phyloP scores from a whole-genome alignment of 2,329 filamentous ascomycete genomes.

The Epichloe hybrida region DNA sequence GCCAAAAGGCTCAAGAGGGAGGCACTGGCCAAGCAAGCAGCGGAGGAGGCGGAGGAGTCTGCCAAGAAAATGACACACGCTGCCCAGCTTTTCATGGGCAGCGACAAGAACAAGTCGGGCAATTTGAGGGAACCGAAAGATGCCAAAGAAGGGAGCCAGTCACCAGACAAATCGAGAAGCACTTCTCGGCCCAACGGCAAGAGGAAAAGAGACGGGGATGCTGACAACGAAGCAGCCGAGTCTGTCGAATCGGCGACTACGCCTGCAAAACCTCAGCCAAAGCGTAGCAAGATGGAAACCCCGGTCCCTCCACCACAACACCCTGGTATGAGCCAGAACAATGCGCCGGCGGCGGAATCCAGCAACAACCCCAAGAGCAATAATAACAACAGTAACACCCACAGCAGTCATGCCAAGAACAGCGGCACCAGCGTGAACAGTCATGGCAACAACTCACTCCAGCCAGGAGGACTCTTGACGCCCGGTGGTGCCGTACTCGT shows the following conservation, averaged over 20 bases:
- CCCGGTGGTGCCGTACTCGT: slow-evolving; percentile 5
- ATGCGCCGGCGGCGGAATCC: slow-evolving; percentile 15
- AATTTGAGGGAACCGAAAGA: slow-evolving; percentile 16
- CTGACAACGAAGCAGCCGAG: slow-evolving; percentile 18
- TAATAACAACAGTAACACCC: background rate
- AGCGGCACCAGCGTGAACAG: background rate
- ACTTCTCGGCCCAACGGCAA: slow-evolving; percentile 24
- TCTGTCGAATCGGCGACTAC: slow-evolving; percentile 12
- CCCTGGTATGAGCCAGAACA: slow-evolving; percentile 16
- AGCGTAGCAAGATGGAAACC: slow-evolving; percentile 44
- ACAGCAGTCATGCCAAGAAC: slow-evolving; percentile 10
- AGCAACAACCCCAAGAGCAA: slow-evolving; percentile 10
- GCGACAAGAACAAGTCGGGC: slow-evolving; percentile 5
- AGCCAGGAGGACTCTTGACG: slow-evolving; percentile 2
- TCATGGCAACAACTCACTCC: background rate
- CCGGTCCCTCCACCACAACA: slow-evolving; percentile 36
- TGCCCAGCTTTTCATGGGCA: slow-evolving; percentile 29
- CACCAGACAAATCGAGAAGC: slow-evolving; percentile 15
- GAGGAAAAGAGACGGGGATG: slow-evolving; percentile 30
- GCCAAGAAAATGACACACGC: slow-evolving; percentile 37
- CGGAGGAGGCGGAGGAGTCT: slow-evolving; percentile 47
- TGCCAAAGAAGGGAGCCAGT: slow-evolving; percentile 8
- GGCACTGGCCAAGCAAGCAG: slow-evolving; percentile 45
- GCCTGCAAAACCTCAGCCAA: slow-evolving; percentile 26
- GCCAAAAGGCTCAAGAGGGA: slow-evolving; percentile 63